Evolutionary conservation across 768 basidiomycete species (phyloP), one percentile per base, ranked within the genome.

Genomic region (Phylloporus sp.): DNA sequence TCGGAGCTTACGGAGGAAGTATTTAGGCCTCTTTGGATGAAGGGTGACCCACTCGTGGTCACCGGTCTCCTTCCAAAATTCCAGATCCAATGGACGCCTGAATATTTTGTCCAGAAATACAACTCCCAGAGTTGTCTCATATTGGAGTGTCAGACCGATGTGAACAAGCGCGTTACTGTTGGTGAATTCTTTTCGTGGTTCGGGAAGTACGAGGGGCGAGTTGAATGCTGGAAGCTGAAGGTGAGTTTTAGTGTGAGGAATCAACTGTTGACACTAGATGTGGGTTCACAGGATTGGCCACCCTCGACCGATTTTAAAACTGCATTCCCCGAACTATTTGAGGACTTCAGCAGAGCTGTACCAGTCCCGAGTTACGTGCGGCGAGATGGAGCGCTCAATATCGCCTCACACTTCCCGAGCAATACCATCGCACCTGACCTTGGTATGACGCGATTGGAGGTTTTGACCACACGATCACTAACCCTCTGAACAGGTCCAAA

Each of bases 351-450:
- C 55, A 70, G 78, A 15, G 85, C 86, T 4, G 84, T 97, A 1
- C 95, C 95, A 0, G 85, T 93, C 0, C 92, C 92, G 2, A 86
- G 86, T 64, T 94, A 89, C 66, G 90, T 92, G n/a, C 77, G 93
- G 45, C 82, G 89, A 29, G 93, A 98, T 62, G 95, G 95, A 5
- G 84, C 84, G 2, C 74, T 86, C 48, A 97, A 98, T 57, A 77
- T 98, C 27, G 87, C 90, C 6, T 87, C 92, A 1, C 92, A 97
- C 71, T 93, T 93, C 64, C 92, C 92, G 1, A 70, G 73, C 12
- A 91, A 91, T 59, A 81, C 84, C 0, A 70, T 92, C 48, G 82
- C 80, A 26, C 91, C 91, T 16, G 93, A 93, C 64, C 76, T 93
- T 12, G 85, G 88, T 89, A 60, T 42, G 80, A 28, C 49, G 13